Percentiles rank a stretch among this genome's conserved stretches.
phyloP scores from a whole-genome alignment of 345 rosid species.

The Adansonia digitata region DNA sequence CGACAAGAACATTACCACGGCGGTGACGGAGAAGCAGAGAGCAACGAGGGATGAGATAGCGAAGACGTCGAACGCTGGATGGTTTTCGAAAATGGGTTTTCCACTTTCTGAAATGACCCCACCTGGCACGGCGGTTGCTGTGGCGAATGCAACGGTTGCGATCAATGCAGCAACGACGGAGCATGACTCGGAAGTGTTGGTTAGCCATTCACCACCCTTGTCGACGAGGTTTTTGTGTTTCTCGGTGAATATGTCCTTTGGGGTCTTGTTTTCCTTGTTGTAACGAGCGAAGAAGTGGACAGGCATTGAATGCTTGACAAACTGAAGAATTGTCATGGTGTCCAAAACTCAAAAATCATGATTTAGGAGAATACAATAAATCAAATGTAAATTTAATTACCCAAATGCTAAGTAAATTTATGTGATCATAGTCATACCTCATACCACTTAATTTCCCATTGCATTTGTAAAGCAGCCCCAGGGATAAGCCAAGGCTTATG shows the following conservation, averaged over 20 bases:
- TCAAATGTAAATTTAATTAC: background rate
- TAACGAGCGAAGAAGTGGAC: slow-evolving; percentile 27
- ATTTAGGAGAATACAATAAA: background rate
- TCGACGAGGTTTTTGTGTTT: slow-evolving; percentile 32
- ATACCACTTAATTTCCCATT: slow-evolving; percentile 64
- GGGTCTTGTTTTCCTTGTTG: slow-evolving; percentile 25
- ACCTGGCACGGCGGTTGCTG: slow-evolving; percentile 40
- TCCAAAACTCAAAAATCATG: background rate
- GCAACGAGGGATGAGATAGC: slow-evolving; percentile 35
- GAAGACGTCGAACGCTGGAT: slow-evolving; percentile 33
- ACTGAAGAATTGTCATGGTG: slow-evolving; percentile 22
- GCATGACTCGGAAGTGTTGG: slow-evolving; percentile 44
- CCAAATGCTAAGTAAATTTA: background rate
- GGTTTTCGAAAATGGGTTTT: slow-evolving; percentile 23
- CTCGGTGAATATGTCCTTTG: slow-evolving; percentile 32
- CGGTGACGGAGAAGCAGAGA: slow-evolving; percentile 36
- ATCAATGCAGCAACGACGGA: slow-evolving; percentile 54
- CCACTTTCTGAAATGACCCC: slow-evolving; percentile 22
- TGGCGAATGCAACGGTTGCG: slow-evolving; percentile 50
- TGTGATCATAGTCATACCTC: slow-evolving; percentile 27
- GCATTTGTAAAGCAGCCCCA: slow-evolving; percentile 53
- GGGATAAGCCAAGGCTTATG: slow-evolving; percentile 52
- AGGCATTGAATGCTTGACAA: slow-evolving; percentile 39
- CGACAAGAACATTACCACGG: slow-evolving; percentile 34
- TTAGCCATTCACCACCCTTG: slow-evolving; percentile 44